Base-by-base conservation (phyloP, 306 rosid genomes). In the Prunus fruticosa region DNA sequence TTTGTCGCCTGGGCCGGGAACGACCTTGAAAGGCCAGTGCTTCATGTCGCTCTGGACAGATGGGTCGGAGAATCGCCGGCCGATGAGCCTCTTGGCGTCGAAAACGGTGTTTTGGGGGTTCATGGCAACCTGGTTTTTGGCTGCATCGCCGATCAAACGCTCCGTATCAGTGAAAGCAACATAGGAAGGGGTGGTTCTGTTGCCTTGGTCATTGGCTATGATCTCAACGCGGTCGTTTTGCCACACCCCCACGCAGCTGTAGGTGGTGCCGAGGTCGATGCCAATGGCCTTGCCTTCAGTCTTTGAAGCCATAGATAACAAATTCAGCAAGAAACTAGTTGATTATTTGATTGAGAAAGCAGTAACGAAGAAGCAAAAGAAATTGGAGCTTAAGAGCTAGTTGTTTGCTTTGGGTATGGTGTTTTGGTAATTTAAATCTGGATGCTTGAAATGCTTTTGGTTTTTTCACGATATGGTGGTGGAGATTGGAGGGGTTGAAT, bases 41-140 rank as follows among this genome's bases (percentile, higher is more conserved):
- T 57, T 75, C 86, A 86, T 81, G 73, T 78, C 85, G 66, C 67
- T 34, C 75, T 83, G 87, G 0, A 86, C 85, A 0, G 87, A 22
- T 3, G 87, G 76, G 69, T 86, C 87, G 0, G 87, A 81, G 67
- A 71, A 86, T 19, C 84, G 50, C 12, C 84, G 50, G 0, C 85
- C 87, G 6, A 86, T 86, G 20, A 83, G 79, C 1, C 84, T 66
- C 52, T 86, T 86, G 20, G 87, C 89, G n/a, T 81, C 86, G 70
- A 86, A 86, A 6, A 86, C 87, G 13, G 89, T 86, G 79, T 86
- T 86, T 1, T 74, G 83, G 0, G 89, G 89, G 47, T 86, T 86
- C 89, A 86, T 82, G n/a, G 85, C 89, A 3, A 82, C 89, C n/a
- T 86, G 89, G 62, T 85, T 85, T 80, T 85, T 85, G 6, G 88